Percentiles rank a stretch among this genome's conserved stretches.
Conservation (phyloP, 352 stramenopile species). For the Phytophthora capsici region DNA sequence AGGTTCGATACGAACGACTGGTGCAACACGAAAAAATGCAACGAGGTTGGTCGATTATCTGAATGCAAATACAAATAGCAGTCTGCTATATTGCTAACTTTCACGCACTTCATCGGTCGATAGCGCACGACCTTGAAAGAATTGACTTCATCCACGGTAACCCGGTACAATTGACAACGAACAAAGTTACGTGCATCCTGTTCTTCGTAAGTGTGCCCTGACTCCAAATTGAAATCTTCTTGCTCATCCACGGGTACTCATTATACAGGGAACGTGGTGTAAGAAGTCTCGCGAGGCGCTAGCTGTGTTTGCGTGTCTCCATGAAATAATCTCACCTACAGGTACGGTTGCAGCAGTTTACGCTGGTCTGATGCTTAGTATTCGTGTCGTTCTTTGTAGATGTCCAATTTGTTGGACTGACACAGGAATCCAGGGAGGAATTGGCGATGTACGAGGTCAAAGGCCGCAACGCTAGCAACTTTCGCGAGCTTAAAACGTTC, state of each 20-base stretch:
- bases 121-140: constrained; percentile 47
- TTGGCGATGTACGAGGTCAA: constrained; percentile 68
- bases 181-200: constrained; percentile 73
- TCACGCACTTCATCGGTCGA: not conserved
- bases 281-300: constrained; percentile 59
- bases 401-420: constrained; percentile 73
- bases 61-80: too few relatives aligned
- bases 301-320: constrained; percentile 51
- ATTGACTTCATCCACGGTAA: constrained; percentile 69
- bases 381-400: constrained; percentile 18
- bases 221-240: too few relatives aligned
- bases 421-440: constrained; percentile 74
- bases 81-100: too few relatives aligned
- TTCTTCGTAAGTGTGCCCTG: constrained; percentile 62
- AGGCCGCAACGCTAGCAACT: constrained; percentile 57
- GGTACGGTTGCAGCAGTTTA: constrained; percentile 21
- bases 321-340: constrained; percentile 37
- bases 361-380: constrained; percentile 4
- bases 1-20: constrained; percentile 60
- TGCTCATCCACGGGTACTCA: not conserved
- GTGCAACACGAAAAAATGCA: constrained; percentile 33
- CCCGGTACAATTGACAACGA: constrained; percentile 48
- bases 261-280: constrained; percentile 69
- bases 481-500: constrained; percentile 58
- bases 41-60: constrained; percentile 8